Base-by-base conservation (phyloP, 805 yeast species). In the Zygosaccharomyces gambellarensis region DNA sequence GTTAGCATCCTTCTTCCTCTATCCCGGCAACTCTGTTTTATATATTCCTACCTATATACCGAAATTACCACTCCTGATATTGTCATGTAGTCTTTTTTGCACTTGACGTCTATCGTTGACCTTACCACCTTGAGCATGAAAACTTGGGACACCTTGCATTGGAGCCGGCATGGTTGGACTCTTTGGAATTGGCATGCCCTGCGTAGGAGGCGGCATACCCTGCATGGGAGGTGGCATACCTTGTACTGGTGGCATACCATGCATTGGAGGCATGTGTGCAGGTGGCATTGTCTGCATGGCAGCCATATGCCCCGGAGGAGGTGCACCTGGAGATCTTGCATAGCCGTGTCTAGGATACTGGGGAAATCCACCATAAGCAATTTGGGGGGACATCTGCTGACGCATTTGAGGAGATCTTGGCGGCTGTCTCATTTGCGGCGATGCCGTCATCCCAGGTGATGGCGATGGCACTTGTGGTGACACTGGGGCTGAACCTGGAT, bases 51-150 rank as follows among this genome's bases (percentile, higher is more conserved):
- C 3, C 52, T 67, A 84, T 32, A 85, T 83, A 41, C 92, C 92
- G 68, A 84, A 85, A 47, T 76, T 76, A 28, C 85, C 86, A 49
- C 78, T 80, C 59, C 79, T 77, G 43, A 85, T 74, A 1, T 87
- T 87, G 45, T 80, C 76, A 57, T 89, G 74, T 40, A 85, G 71
- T 46, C 76, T 73, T 38, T 79, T 83, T 58, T 82, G 80, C 56
- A 79, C 79, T 31, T 71, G 65, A 22, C 62, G 69, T 45, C 28
- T 30, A n/a, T 43, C 29, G 22, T 19, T 22, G 38, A 43, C 21
- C 36, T 44, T n/a, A 21, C 47, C 31, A 4, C 32, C 30, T 21
- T 58, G 38, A 11, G 52, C 31, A 12, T 45, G 48, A 50, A 22
- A 25, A 25, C 12, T 30, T 22, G 45, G 45, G 9, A 30, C 38